Evolutionary conservation across 345 rosid species (phyloP), one percentile per base, ranked within the genome.

Genomic region (Nasturtium officinale): DNA sequence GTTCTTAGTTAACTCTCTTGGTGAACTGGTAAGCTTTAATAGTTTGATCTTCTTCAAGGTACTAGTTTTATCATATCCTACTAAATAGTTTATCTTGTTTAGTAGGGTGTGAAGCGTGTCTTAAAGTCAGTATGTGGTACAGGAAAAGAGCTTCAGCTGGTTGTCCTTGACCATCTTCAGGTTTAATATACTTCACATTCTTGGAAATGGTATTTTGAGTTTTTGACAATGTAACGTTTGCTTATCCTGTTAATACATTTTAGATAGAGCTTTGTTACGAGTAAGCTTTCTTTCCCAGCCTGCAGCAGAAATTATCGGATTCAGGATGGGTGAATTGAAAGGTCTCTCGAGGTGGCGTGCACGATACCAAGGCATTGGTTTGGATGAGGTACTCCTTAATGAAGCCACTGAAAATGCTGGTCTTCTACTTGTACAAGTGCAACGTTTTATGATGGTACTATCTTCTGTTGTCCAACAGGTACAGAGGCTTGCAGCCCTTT

Each of bases 341-440:
- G 95, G 96, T 37, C 92, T 89, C 77, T 91, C 98, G 50, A 87
- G 89, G 82, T 94, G 98, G 97, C 92, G 85, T 77, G 91, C 90
- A 72, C 87, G 87, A 32, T 91, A 78, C 80, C 82, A 79, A 64
- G 91, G 72, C 73, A 86, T 91, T 78, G 97, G 97, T 54, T 81
- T 87, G 77, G 91, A 89, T 75, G 97, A 91, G 84, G 79, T 28
- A 45, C 91, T 91, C 72, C 83, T 83, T 20, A 75, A 82, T 67
- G 68, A 67, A 68, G 98, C 92, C 67, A 82, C 89, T 42, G 97
- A 91, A 79, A 89, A 84, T 62, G 76, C 87, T 58, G 96, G 96
- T 50, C 87, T 88, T 83, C 59, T 94, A 67, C 84, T 87, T 40
- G 90, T 85, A 69, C 96, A 94, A 80, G 85, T 94, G 61, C 97